Base-by-base conservation (phyloP, 148 eudicot genomes). In the Rhododendron ferrugineum region DNA sequence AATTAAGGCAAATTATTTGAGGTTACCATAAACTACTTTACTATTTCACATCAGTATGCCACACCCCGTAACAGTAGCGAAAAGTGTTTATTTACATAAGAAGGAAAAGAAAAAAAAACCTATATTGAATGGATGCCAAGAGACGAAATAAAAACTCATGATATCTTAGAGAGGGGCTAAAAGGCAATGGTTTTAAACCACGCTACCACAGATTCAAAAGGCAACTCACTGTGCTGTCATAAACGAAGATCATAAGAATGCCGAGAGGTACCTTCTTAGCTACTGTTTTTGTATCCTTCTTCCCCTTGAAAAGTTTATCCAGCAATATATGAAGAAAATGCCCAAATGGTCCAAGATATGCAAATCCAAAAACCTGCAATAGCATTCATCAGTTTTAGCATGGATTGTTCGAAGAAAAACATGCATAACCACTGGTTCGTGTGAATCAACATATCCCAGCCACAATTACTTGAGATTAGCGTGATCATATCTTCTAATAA, bases 261-360 rank as follows among this genome's bases (percentile, higher is more conserved):
- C 49, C 10, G n/a, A 14, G 10, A 37, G 75, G 3, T 92, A 97
- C 99, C 99, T 97, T 97, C 89, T 97, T 91, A 68, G 96, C 99
- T 74, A 94, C 98, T 22, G 98, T 94, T 87, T 91, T 92, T 14
- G 89, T 28, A 89, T 97, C 98, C 89, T 91, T 97, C 92, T 95
- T 95, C 80, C 99, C 99, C 85, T 90, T 90, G 92, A 94, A 97
- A 79, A 93, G 49, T 82, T 97, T 97, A 68, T 97, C 99, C 86
- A 97, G 91, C 82, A 91, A 52, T 80, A 89, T 84, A 89, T 97
- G 98, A 82, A 93, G 88, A 88, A 84, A 97, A 86, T 97, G 99
- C 82, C 99, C 99, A 76, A 95, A 89, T 82, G 99, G 99, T 90
- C 99, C 99, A 73, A 97, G 93, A 92, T 97, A 97, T 76, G 94